phyloP scores from a whole-genome alignment of 2,329 filamentous ascomycete species.

The Fusarium devonianum region DNA sequence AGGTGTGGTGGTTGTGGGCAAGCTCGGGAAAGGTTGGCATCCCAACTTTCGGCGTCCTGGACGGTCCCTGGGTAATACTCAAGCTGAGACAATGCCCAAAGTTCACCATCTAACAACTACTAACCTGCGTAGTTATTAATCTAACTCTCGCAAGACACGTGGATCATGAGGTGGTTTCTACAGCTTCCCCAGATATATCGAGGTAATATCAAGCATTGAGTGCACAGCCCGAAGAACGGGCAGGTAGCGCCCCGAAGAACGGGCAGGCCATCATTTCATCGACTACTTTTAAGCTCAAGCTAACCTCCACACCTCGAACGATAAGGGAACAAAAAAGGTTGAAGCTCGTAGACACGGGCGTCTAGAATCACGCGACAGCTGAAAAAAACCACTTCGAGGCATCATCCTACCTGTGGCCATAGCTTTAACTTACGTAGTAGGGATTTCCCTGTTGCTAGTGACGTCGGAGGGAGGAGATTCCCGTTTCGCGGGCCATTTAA shows the following conservation, averaged over 20 bases:
- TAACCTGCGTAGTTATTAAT: too few species aligned
- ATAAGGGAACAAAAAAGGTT: too few species aligned
- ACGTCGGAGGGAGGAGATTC: slow-evolving; percentile 22
- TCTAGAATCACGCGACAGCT: too few species aligned
- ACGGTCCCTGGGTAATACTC: slow-evolving; percentile 22
- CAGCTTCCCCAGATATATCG: not conserved
- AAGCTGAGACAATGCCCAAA: slow-evolving; percentile 9
- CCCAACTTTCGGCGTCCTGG: not conserved
- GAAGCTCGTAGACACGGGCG: too few species aligned
- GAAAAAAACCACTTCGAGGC: not conserved
- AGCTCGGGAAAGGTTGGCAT: slow-evolving; percentile 1
- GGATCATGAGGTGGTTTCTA: not conserved
- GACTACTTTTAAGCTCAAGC: too few species aligned
- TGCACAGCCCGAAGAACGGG: too few species aligned
- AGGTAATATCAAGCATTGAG: not conserved
- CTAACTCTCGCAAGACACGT: too few species aligned
- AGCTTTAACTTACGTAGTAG: too few species aligned
- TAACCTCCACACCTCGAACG: too few species aligned
- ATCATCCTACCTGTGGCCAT: not conserved
- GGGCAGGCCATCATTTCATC: too few species aligned
- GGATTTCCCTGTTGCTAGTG: not conserved
- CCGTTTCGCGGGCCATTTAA: slow-evolving; percentile 4
- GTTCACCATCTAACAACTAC: too few species aligned
- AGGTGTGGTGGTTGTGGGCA: slow-evolving; percentile 3
- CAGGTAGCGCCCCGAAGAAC: too few species aligned